Conservation (phyloP, 2,329 filamentous ascomycete species). For the Clarireedia hainanense region DNA sequence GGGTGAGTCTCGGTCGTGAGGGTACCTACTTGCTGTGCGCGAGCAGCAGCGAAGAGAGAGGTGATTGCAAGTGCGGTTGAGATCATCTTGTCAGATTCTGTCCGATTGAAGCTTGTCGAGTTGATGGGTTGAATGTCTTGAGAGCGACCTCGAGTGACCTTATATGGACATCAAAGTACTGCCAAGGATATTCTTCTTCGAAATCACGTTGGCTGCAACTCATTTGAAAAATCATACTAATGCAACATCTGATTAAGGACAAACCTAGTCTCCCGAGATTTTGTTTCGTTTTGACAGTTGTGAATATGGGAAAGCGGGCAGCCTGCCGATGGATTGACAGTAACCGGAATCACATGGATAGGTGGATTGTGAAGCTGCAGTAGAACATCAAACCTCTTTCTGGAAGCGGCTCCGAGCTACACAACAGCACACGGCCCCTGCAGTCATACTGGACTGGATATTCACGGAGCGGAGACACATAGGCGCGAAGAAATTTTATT, state of each 20-base stretch:
- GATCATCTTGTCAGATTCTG: slow-evolving; percentile 22
- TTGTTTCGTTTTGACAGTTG: neutral
- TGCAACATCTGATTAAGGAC: neutral
- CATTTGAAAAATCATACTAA: neutral
- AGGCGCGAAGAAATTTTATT: neutral
- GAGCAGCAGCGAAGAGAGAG: slow-evolving; percentile 36
- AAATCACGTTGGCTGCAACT: neutral
- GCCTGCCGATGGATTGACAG: slow-evolving; percentile 18
- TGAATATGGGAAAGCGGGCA: slow-evolving; percentile 24
- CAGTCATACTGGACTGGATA: neutral
- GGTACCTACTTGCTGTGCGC: slow-evolving; percentile 43
- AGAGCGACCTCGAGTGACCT: slow-evolving; percentile 11
- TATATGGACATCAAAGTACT: slow-evolving; percentile 16
- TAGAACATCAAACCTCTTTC: neutral
- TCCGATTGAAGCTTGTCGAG: neutral
- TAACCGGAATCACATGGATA: slow-evolving; percentile 15
- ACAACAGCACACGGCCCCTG: neutral
- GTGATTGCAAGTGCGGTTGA: slow-evolving; percentile 33
- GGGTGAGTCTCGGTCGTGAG: slow-evolving; percentile 42
- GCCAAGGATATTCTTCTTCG: neutral
- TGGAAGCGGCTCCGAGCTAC: neutral
- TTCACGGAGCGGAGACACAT: neutral
- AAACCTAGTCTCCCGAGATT: neutral
- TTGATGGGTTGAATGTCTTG: neutral
- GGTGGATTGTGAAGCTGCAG: neutral